Evolutionary conservation across 2,329 filamentous ascomycete genomes (phyloP).

Genomic region (Penicillium sp.): DNA sequence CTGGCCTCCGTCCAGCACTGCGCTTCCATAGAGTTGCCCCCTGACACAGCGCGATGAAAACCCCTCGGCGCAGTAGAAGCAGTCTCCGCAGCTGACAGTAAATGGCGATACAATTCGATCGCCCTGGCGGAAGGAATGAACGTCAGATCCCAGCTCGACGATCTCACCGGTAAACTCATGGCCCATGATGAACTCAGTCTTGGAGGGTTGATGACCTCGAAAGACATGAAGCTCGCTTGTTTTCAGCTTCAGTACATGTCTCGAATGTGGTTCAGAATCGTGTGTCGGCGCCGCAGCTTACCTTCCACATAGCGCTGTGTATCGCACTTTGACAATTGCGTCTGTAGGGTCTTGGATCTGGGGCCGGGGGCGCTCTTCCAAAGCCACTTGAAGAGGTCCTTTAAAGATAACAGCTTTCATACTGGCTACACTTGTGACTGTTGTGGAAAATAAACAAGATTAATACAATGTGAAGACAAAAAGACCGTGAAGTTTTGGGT

Average conservation of each 20-base stretch:
- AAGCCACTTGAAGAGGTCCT: conserved; percentile 62
- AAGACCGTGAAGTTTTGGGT: too few relatives aligned
- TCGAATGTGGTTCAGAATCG: too few relatives aligned
- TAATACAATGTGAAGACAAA: too few relatives aligned
- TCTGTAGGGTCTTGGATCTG: conserved; percentile 64
- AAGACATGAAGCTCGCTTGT: conserved; percentile 71
- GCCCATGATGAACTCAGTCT: conserved; percentile 57
- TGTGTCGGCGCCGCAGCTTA: conserved; percentile 30
- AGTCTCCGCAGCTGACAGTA: conserved; percentile 67
- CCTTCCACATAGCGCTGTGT: conserved; percentile 81
- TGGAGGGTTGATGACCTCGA: conserved; percentile 69
- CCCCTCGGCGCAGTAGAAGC: conserved; percentile 74
- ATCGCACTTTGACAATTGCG: conserved; percentile 72
- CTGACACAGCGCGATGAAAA: conserved; percentile 69
- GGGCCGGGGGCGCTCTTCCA: conserved; percentile 73
- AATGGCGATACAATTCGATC: conserved; percentile 79
- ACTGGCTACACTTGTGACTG: conserved; percentile 28
- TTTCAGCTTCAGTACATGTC: not conserved
- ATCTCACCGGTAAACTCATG: conserved; percentile 82
- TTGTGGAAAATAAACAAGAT: too few relatives aligned
- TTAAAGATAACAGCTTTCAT: conserved; percentile 91
- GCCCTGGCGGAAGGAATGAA: conserved; percentile 57
- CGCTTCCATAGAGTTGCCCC: conserved; percentile 63
- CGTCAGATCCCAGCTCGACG: conserved; percentile 52
- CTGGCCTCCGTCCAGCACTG: conserved; percentile 65